Percentiles rank a stretch among this genome's conserved stretches.
phyloP scores from a whole-genome alignment of 352 stramenopile species.

The Pythium monospermum region DNA sequence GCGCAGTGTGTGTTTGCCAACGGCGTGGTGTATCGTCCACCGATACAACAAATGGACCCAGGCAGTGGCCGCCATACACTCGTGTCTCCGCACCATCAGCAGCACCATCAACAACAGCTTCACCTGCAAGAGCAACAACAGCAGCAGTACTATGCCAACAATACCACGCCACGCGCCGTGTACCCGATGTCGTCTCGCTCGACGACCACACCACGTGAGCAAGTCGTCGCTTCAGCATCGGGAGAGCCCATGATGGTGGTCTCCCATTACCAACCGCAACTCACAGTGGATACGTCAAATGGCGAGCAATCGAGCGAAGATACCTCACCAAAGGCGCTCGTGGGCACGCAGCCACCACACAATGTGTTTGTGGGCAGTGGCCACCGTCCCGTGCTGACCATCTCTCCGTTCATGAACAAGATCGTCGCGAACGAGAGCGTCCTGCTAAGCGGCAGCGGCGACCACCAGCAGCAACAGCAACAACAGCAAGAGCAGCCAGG shows the following conservation, averaged over 20 bases:
- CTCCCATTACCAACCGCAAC: slow-evolving; percentile 4
- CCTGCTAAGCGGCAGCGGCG: too few relatives aligned
- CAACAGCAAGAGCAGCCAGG: slow-evolving; percentile 4
- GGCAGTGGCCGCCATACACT: slow-evolving; percentile 5
- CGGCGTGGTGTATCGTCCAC: slow-evolving; percentile 1
- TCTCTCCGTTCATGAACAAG: slow-evolving; percentile 76
- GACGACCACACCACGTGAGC: slow-evolving; percentile 10
- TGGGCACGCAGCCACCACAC: not conserved
- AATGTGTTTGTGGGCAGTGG: slow-evolving; percentile 8
- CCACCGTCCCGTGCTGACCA: slow-evolving; percentile 51
- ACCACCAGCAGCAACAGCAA: slow-evolving; percentile 22
- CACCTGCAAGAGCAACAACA: slow-evolving; percentile 35
- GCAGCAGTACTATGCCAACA: slow-evolving; percentile 29
- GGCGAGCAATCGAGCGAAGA: not conserved
- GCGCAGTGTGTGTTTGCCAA: slow-evolving; percentile 46
- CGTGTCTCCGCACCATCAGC: slow-evolving; percentile 23
- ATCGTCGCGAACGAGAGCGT: slow-evolving; percentile 35
- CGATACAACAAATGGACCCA: slow-evolving; percentile 4
- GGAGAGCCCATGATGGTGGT: slow-evolving; percentile 8
- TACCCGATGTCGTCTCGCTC: slow-evolving; percentile 14
- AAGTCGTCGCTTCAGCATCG: slow-evolving; percentile 2
- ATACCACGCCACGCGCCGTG: slow-evolving; percentile 14
- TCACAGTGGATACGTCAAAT: not conserved
- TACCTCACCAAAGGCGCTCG: slow-evolving; percentile 10
- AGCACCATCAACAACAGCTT: slow-evolving; percentile 34